A percentile compares a stretch with the other conserved stretches of the same genome.
Evolutionary conservation across 2,329 filamentous ascomycete species (phyloP).

Genomic region (Scleromitrula shiraiana): DNA sequence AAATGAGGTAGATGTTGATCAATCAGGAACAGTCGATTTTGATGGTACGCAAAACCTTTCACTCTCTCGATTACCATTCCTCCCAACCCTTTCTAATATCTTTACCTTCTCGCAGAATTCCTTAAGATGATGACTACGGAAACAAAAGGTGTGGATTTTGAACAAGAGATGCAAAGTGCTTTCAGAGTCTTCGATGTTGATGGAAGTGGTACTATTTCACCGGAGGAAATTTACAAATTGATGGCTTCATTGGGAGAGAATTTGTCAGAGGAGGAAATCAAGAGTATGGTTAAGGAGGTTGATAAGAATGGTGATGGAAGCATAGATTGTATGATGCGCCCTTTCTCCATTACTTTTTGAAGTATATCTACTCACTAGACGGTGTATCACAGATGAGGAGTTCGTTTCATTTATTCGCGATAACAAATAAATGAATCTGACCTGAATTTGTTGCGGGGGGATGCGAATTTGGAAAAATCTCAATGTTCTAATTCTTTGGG

Average conservation of each 20-base stretch:
- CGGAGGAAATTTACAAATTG: constrained; percentile 53
- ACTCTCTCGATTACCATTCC: background rate
- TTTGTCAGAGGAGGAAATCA: constrained; percentile 54
- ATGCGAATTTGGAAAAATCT: too few relatives aligned
- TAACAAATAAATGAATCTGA: constrained; percentile 9
- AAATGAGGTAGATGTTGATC: constrained; percentile 11
- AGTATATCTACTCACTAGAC: too few relatives aligned
- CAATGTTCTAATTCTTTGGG: too few relatives aligned
- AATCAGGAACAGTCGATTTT: constrained; percentile 11
- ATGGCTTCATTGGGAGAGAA: constrained; percentile 59
- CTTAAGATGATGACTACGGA: constrained; percentile 58
- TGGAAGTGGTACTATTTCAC: constrained; percentile 56
- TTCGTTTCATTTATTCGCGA: constrained; percentile 15
- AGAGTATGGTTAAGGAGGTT: constrained; percentile 58
- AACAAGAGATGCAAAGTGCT: constrained; percentile 56
- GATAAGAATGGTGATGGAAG: constrained; percentile 56
- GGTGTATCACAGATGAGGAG: constrained; percentile 10
- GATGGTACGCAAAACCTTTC: constrained; percentile 7
- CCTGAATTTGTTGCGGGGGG: too few relatives aligned
- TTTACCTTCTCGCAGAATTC: constrained; percentile 43
- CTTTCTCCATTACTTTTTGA: background rate
- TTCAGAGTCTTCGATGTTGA: constrained; percentile 62
- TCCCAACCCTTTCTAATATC: constrained; percentile 1
- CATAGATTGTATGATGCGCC: constrained; percentile 44
- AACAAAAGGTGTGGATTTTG: constrained; percentile 53